Base-by-base conservation (phyloP, 768 basidiomycete genomes). In the Suillus ampliporus region DNA sequence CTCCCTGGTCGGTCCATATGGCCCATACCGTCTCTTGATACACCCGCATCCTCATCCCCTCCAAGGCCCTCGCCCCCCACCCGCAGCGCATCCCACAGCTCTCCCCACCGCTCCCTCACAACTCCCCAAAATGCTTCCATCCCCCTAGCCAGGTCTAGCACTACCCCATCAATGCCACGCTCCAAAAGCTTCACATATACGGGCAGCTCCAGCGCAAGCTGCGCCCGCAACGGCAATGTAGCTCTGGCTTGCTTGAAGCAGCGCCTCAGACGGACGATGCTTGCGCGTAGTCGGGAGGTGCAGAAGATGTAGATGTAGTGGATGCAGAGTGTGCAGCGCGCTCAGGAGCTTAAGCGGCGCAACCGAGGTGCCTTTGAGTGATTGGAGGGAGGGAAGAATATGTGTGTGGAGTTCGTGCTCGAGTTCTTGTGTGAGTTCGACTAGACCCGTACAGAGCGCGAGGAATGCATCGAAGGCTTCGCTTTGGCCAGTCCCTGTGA, bases 81-180 rank as follows among this genome's bases (percentile, higher is more conserved):
- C 11, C 83, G 78, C n/a, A 91, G 75, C 71, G 89, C 90, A 63
- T 93, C 90, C 92, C 92, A 94, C 19, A 94, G 76, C n/a, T 87
- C 88, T 2, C 80, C 83, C 92, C 92, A 94, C 34, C 83, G 78
- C 56, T 86, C 85, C 47, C 83, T 80, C 7, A 90, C 82, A 43
- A 84, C 84, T 17, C 73, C 63, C 78, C 85, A 94, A 69, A 89
- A 90, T 26, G 75, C 72, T 2, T 79, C 79, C 70, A 94, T 92
- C 61, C 86, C 81, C 7, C 76, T 74, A 0, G 83, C 84, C 31
- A 93, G 77, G 28, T 84, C 79, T 4, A 78, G 67, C 0, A 91
- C 79, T 58, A 83, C 80, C 6, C 79, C 71, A 0, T 78, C 79
- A 40, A 91, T 79, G 17, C 90, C 91, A n/a, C 75, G 77, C 64